Evolutionary conservation across 1,284 basidiomycete genomes (phyloP).

Genomic region (Tilletiopsis washingtonensis): DNA sequence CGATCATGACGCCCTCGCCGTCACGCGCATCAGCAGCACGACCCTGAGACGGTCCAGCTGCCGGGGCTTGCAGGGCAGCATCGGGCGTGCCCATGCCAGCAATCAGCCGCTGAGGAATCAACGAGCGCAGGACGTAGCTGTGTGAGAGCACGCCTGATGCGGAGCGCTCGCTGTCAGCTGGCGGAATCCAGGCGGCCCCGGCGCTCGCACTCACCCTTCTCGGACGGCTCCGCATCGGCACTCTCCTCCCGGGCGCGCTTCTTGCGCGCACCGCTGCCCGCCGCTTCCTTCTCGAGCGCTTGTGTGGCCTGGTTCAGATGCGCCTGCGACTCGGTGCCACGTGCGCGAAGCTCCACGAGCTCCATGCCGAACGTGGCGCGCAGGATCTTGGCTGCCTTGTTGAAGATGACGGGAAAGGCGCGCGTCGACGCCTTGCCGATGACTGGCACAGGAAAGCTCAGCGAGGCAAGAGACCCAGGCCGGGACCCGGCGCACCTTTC

Average conservation of each 20-base stretch:
- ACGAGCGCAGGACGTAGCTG: conserved; percentile 13
- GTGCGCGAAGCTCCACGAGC: conserved; percentile 28
- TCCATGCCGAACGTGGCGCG: conserved; percentile 20
- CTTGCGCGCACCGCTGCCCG: neutral
- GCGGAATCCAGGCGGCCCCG: too few relatives aligned
- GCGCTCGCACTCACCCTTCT: conserved; percentile 9
- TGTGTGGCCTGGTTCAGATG: conserved; percentile 18
- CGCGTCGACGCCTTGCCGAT: conserved; percentile 13
- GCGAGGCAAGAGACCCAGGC: too few relatives aligned
- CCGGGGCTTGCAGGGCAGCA: neutral
- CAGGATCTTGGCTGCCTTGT: conserved; percentile 28
- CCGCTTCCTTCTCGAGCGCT: too few relatives aligned
- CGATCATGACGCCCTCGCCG: conserved; percentile 6
- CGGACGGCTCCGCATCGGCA: conserved; percentile 3
- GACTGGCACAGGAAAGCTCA: conserved; percentile 1
- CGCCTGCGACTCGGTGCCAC: conserved; percentile 15
- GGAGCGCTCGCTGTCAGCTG: neutral
- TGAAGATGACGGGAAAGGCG: conserved; percentile 25
- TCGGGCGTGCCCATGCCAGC: conserved; percentile 2
- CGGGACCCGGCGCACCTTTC: conserved; percentile 14
- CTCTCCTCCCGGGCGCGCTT: conserved; percentile 3
- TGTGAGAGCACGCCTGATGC: neutral
- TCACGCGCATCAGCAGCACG: neutral
- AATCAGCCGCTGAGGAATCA: conserved; percentile 11
- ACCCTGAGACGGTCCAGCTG: neutral